Conservation (phyloP, 2,329 filamentous ascomycete genomes). For the Rugonectria rugulosa region DNA sequence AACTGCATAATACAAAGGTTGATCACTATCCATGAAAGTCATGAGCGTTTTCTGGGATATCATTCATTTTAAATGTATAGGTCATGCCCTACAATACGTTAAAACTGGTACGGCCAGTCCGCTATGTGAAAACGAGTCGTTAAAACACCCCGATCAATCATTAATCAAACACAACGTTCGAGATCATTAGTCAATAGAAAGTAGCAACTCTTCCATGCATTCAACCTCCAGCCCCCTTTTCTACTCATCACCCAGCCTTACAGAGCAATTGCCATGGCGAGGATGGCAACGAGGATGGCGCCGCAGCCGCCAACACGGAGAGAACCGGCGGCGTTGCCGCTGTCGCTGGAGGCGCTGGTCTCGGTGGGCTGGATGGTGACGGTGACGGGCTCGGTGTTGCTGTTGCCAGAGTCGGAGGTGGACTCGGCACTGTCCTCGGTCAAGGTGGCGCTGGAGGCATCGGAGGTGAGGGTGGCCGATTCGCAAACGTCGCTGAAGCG, state of each 20-base stretch:
- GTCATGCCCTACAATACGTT: conserved; percentile 19
- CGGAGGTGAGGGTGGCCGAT: conserved; percentile 17
- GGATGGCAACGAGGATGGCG: conserved; percentile 32
- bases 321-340: conserved; percentile 28
- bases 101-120: conserved; percentile 18
- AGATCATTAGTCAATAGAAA: conserved; percentile 13
- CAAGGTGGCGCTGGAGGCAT: conserved; percentile 15
- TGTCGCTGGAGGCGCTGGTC: conserved; percentile 10
- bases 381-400: conserved; percentile 23
- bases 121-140: conserved; percentile 28
- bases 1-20: not conserved
- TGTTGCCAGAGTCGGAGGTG: not conserved
- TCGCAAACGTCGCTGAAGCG: conserved; percentile 41
- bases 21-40: not conserved
- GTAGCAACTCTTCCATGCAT: not conserved
- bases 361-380: conserved; percentile 29
- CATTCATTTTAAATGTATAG: conserved; percentile 34
- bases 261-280: conserved; percentile 34
- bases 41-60: conserved; percentile 18
- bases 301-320: conserved; percentile 29
- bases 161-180: conserved; percentile 22
- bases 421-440: conserved; percentile 19
- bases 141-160: conserved; percentile 31
- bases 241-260: conserved; percentile 21
- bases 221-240: not conserved